A percentile compares a stretch with the other conserved stretches of the same genome.
Conservation (phyloP, 495 filamentous ascomycete genomes). For the Neurospora sp. region DNA sequence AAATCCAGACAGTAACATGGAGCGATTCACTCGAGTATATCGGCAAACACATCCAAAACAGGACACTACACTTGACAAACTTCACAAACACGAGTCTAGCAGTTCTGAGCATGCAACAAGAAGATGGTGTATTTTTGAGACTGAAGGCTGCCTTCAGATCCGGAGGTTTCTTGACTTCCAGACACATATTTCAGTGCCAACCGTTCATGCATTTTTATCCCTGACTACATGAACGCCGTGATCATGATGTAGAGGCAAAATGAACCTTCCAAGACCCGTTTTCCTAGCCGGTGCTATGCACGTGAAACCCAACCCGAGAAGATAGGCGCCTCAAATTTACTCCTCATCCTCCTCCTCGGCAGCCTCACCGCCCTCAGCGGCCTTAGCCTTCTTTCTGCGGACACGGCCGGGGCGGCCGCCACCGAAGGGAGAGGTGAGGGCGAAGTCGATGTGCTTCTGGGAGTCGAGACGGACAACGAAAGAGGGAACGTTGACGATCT, state of each 20-base stretch:
- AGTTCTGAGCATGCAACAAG: background rate
- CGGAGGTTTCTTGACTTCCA: constrained; percentile 6
- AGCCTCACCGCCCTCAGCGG: constrained; percentile 81
- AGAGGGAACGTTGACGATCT: constrained; percentile 99
- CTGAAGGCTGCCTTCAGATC: constrained; percentile 1
- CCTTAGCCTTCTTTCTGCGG: constrained; percentile 97
- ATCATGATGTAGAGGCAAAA: constrained; percentile 22
- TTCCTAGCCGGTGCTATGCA: constrained; percentile 29
- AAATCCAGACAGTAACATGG: background rate
- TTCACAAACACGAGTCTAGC: background rate
- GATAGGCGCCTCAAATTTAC: constrained; percentile 29
- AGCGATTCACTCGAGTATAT: background rate
- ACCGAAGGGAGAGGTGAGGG: constrained; percentile 92
- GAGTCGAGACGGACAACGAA: constrained; percentile 99
- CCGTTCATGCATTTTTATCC: constrained; percentile 20
- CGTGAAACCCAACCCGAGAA: constrained; percentile 18
- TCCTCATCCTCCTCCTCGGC: constrained; percentile 84
- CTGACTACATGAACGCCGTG: constrained; percentile 20
- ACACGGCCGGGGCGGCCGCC: constrained; percentile 94
- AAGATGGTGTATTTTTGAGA: constrained; percentile 5
- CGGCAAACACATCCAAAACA: background rate
- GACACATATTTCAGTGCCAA: constrained; percentile 11
- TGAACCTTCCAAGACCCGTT: constrained; percentile 23
- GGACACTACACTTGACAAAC: background rate
- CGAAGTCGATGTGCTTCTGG: constrained; percentile 99